Conservation (phyloP, 225 moss, liverwort and hornwort genomes). For the Anthoceros angustus region DNA sequence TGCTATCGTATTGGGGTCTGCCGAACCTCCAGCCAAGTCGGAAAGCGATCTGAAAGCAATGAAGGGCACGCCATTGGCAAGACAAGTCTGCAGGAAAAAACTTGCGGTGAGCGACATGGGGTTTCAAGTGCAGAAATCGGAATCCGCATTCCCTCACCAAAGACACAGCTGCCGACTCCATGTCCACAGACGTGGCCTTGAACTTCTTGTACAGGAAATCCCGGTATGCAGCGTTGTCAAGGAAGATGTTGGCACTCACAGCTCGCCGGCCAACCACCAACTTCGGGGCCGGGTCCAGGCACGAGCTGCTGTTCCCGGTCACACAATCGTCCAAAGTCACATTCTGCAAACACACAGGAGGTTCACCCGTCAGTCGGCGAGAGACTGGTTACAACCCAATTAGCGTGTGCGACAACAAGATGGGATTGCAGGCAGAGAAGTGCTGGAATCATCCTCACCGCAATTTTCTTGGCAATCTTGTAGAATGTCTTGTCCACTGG, state of each 20-base stretch:
- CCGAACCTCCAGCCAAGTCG: constrained; percentile 22
- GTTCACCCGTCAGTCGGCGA: not conserved
- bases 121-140: not conserved
- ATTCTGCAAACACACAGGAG: constrained; percentile 6
- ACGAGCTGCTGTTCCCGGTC: constrained; percentile 8
- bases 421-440: not conserved
- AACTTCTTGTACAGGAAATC: constrained; percentile 15
- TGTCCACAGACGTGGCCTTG: constrained; percentile 21
- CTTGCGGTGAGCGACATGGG: not conserved
- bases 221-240: constrained; percentile 23
- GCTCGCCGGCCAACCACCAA: constrained; percentile 13
- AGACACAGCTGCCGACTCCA: constrained; percentile 25
- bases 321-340: constrained; percentile 10
- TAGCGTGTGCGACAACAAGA: not conserved
- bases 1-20: constrained; percentile 16
- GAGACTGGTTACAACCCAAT: not conserved
- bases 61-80: constrained; percentile 20
- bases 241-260: constrained; percentile 16
- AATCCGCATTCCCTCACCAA: constrained; percentile 10
- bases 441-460: constrained; percentile 10
- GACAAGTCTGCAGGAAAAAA: constrained; percentile 11
- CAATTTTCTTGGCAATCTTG: constrained; percentile 12
- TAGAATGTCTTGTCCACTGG: constrained; percentile 16
- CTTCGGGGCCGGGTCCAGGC: constrained; percentile 17
- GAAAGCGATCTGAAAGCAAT: constrained; percentile 19